These are phyloP conservation scores for Aspergillus brasiliensis DNA, from an alignment of 2,329 filamentous ascomycete species.

Conservation along the genomic window DNA sequence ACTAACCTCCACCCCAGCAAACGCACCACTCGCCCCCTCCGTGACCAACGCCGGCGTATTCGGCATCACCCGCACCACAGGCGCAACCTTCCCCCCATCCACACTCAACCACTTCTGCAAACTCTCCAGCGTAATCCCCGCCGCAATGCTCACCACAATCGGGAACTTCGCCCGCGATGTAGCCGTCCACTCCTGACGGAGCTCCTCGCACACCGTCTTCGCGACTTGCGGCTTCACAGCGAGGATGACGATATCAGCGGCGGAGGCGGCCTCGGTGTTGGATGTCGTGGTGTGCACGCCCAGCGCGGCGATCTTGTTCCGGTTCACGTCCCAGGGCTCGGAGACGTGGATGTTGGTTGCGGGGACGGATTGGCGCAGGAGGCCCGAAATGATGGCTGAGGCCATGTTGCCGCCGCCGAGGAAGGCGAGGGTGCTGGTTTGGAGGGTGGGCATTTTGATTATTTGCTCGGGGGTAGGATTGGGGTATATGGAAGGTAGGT, in stretches of 20 bases:
- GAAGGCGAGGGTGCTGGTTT: conserved; percentile 38
- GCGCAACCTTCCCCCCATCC: conserved; percentile 25
- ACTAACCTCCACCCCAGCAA: conserved; percentile 30
- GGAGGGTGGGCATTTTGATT: conserved; percentile 26
- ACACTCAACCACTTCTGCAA: conserved; percentile 33
- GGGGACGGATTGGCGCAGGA: conserved; percentile 30
- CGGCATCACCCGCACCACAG: conserved; percentile 40
- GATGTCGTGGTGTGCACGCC: conserved; percentile 35
- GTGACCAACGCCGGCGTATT: conserved; percentile 38
- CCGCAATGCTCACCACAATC: conserved; percentile 38
- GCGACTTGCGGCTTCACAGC: conserved; percentile 40
- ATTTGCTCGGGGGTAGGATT: neutral
- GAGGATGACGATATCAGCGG: conserved; percentile 36
- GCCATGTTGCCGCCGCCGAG: conserved; percentile 43
- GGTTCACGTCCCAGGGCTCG: conserved; percentile 40
- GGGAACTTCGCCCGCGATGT: conserved; percentile 24
- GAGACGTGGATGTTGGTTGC: conserved; percentile 37
- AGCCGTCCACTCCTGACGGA: conserved; percentile 28
- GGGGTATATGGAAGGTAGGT: neutral
- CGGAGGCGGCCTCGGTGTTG: conserved; percentile 30
- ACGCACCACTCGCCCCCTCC: conserved; percentile 36
- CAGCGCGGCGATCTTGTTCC: conserved; percentile 33
- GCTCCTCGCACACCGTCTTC: conserved; percentile 36
- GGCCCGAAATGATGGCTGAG: conserved; percentile 38
- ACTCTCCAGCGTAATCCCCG: conserved; percentile 36